These are phyloP conservation scores for Arachnomyces sp. DNA, from an alignment of 2,329 filamentous ascomycete species.

Conservation along the genomic window DNA sequence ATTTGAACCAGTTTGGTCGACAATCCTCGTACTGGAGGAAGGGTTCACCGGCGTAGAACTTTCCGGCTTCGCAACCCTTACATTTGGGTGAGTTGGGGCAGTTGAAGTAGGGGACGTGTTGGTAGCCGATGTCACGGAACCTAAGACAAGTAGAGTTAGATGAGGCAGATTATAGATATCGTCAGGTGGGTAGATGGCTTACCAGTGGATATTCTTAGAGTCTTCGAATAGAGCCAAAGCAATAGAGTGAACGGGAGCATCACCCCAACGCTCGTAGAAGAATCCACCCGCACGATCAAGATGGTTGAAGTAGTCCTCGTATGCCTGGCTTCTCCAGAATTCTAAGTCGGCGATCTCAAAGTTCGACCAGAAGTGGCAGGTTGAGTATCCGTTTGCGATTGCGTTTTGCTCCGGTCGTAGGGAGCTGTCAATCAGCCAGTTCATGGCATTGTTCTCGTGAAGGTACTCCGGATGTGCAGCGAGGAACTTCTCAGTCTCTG, in stretches of 20 bases:
- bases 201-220: conserved; percentile 86
- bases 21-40: conserved; percentile 89
- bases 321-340: conserved; percentile 84
- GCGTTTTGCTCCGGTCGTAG: conserved; percentile 70
- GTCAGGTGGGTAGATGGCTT: conserved; percentile 26
- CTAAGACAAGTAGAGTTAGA: conserved; percentile 39
- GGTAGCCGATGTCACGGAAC: conserved; percentile 99
- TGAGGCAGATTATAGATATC: not conserved
- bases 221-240: conserved; percentile 89
- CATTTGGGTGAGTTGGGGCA: conserved; percentile 96
- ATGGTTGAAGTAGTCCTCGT: conserved; percentile 94
- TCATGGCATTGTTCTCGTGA: conserved; percentile 73
- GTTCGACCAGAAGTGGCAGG: conserved; percentile 99
- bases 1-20: conserved; percentile 94
- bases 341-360: conserved; percentile 92
- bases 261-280: conserved; percentile 98
- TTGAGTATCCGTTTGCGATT: conserved; percentile 86
- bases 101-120: conserved; percentile 98
- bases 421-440: conserved; percentile 73
- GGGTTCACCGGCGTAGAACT: conserved; percentile 78
- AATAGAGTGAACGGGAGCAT: conserved; percentile 93
- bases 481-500: conserved; percentile 88
- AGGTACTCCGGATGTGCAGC: conserved; percentile 74
- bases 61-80: conserved; percentile 73
- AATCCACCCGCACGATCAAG: conserved; percentile 90